Evolutionary conservation across 2,329 filamentous ascomycete genomes (phyloP).

Genomic region (Dothideomycetes sp.): DNA sequence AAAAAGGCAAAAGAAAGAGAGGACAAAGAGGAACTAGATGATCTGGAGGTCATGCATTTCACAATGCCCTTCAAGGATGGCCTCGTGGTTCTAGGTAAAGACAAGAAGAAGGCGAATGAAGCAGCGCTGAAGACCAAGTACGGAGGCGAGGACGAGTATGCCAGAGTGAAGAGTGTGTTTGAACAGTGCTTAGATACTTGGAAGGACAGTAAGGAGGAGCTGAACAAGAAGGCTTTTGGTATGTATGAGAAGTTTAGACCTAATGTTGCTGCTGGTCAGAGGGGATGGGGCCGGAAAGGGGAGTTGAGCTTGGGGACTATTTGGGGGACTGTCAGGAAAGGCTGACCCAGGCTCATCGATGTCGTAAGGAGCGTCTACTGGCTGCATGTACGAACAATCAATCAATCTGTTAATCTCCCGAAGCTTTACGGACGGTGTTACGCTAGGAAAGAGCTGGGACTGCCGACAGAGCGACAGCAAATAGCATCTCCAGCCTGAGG

Average conservation of each 20-base stretch:
- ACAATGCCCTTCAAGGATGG: slow-evolving; percentile 20
- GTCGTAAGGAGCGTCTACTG: too few relatives aligned
- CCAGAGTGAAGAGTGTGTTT: slow-evolving; percentile 9
- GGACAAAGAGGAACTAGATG: slow-evolving; percentile 13
- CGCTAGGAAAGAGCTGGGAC: too few relatives aligned
- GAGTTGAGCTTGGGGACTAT: slow-evolving; percentile 7
- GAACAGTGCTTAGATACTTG: slow-evolving; percentile 10
- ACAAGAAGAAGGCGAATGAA: slow-evolving; percentile 11
- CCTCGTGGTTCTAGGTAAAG: slow-evolving; percentile 10
- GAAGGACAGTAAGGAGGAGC: slow-evolving; percentile 12
- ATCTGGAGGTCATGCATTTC: slow-evolving; percentile 22
- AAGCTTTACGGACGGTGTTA: too few relatives aligned
- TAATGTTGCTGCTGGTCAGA: slow-evolving; percentile 12
- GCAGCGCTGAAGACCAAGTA: slow-evolving; percentile 13
- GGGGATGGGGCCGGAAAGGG: slow-evolving; percentile 16
- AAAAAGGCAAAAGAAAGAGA: slow-evolving; percentile 13
- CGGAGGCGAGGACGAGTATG: slow-evolving; percentile 11
- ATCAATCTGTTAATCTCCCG: too few relatives aligned
- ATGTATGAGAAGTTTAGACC: slow-evolving; percentile 16
- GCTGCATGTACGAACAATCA: too few relatives aligned
- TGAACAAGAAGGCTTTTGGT: slow-evolving; percentile 13
- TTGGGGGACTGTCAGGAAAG: not conserved
- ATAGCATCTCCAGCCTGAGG: too few relatives aligned
- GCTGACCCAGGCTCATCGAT: too few relatives aligned
- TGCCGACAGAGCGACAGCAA: too few relatives aligned